Base-by-base conservation (phyloP, 805 yeast genomes). In the Schizosaccharomyces pombe region DNA sequence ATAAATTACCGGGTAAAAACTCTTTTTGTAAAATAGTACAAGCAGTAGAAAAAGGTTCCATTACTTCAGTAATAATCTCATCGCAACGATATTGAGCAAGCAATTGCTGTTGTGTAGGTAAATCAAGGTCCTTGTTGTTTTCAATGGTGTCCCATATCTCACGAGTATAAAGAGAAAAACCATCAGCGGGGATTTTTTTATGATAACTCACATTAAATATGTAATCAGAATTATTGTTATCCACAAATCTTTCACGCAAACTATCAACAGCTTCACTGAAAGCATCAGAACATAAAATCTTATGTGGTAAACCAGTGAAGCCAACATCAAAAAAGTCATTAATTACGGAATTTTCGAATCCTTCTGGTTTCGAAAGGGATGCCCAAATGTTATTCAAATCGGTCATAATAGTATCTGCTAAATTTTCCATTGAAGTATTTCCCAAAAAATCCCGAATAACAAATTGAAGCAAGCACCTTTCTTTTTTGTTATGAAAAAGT, bases 1-100 rank as follows among this genome's bases (percentile, higher is more conserved):
- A 47, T 19, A 47, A 5, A 29, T 26, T 29, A 19, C 52, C 52
- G 16, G 52, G 52, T 4, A 47, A 26, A 16, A 30, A 26, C 8
- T 29, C 32, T 16, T 24, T 47, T 22, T 47, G 16, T 11, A 47
- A 28, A 47, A 28, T n/a, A 19, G 11, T 29, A 4, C 30, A 47
- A 12, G 32, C 30, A 16, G n/a, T 47, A 2, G 32, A 5, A 49
- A 49, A 49, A 4, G 53, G 26, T 5, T 16, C 39, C 61, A 72
- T 75, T 2, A 78, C 72, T 52, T 71, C 72, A 47, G 71, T 68
- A 24, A 81, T 74, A 52, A 91, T 83, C 66, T 91, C 97, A 62
- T 86, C 94, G 65, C 97, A 89, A 62, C 94, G 79, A 68, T 85
- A 89, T 61, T 91, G 77, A 5, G 98, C 94, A 26, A 91, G 97